phyloP scores from a whole-genome alignment of 306 rosid genomes.

The Casuarina equisetifolia region DNA sequence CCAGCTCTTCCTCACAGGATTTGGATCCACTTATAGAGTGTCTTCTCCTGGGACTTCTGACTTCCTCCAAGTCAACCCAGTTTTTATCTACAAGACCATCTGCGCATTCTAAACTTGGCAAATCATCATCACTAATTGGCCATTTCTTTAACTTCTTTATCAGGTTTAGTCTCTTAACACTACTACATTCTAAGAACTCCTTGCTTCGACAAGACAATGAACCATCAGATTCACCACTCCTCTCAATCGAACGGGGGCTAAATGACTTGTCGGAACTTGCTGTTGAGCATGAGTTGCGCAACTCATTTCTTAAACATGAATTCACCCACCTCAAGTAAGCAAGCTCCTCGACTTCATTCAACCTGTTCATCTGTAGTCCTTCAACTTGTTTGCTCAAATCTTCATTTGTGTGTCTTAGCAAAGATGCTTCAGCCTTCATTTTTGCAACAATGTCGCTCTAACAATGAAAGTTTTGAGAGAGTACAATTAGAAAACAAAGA shows the following conservation, averaged over 20 bases:
- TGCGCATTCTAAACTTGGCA: constrained; percentile 59
- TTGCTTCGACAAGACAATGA: constrained; percentile 53
- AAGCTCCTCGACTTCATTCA: constrained; percentile 96
- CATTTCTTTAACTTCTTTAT: constrained; percentile 81
- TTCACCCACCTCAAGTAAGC: constrained; percentile 98
- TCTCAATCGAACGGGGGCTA: constrained; percentile 53
- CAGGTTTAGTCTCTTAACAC: constrained; percentile 57
- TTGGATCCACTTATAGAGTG: constrained; percentile 91
- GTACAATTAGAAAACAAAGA: neutral
- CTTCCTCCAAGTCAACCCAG: constrained; percentile 63
- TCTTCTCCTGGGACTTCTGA: constrained; percentile 76
- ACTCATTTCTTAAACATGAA: constrained; percentile 81
- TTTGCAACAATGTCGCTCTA: constrained; percentile 80
- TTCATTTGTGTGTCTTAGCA: constrained; percentile 78
- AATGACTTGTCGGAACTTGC: constrained; percentile 52
- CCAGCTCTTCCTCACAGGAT: constrained; percentile 59
- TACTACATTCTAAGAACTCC: constrained; percentile 38
- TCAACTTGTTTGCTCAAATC: constrained; percentile 96
- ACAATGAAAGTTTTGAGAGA: neutral
- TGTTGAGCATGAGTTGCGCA: constrained; percentile 66
- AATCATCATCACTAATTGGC: constrained; percentile 58
- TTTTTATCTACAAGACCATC: constrained; percentile 47
- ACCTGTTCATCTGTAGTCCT: constrained; percentile 84
- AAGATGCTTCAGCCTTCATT: constrained; percentile 83
- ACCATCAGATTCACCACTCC: constrained; percentile 48